Evolutionary conservation across 2,329 filamentous ascomycete species (phyloP).

Genomic region (Fusarium setosum): DNA sequence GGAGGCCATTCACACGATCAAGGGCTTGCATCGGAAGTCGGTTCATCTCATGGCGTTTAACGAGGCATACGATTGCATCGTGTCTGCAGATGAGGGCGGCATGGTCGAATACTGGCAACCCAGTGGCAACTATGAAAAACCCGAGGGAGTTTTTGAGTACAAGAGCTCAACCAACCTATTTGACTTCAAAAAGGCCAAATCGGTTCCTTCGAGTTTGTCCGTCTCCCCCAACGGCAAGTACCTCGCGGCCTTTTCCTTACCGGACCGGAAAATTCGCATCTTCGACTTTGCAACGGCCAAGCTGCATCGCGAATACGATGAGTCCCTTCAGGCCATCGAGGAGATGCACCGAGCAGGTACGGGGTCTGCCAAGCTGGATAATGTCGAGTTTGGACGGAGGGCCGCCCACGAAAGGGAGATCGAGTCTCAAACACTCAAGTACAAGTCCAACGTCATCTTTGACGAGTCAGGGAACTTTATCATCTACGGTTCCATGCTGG

Average conservation of each 20-base stretch:
- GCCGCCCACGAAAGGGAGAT: conserved; percentile 89
- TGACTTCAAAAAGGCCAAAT: conserved; percentile 96
- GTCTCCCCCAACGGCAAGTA: conserved; percentile 88
- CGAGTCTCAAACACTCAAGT: conserved; percentile 73
- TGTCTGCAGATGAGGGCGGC: conserved; percentile 88
- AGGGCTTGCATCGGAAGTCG: conserved; percentile 81
- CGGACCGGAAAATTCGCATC: conserved; percentile 90
- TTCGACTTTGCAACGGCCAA: conserved; percentile 94
- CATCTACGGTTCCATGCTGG: conserved; percentile 90
- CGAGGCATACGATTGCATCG: conserved; percentile 85
- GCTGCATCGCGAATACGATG: conserved; percentile 92
- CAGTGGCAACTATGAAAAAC: conserved; percentile 85
- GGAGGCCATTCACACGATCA: conserved; percentile 80
- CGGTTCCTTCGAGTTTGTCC: conserved; percentile 82
- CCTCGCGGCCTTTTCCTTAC: conserved; percentile 90
- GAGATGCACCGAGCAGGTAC: conserved; percentile 98
- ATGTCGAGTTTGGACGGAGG: conserved; percentile 90
- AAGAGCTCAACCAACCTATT: conserved; percentile 96
- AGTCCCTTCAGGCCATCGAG: conserved; percentile 87
- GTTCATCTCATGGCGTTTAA: conserved; percentile 93
- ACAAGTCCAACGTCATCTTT: conserved; percentile 88
- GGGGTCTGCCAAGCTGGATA: conserved; percentile 82
- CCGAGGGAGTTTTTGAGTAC: conserved; percentile 88
- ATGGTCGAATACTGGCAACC: conserved; percentile 99
- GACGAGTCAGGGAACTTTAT: conserved; percentile 97